Evolutionary conservation across 352 stramenopile species (phyloP).

Genomic region (Globisporangium carolinianum): DNA sequence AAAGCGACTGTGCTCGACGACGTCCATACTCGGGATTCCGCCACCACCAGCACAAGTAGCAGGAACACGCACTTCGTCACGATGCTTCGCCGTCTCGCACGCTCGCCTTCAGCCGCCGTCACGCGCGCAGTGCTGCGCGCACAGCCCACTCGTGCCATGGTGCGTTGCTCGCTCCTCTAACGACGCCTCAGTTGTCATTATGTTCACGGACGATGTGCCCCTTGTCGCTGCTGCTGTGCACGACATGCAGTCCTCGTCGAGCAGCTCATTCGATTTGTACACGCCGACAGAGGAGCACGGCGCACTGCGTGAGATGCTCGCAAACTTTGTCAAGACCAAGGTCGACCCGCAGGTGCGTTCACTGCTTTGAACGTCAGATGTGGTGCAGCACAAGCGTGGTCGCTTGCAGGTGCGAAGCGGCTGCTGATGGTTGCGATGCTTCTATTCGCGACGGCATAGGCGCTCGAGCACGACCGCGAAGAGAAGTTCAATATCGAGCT

Average conservation of each 20-base stretch:
- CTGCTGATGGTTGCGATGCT: neutral
- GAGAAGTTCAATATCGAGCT: conserved; percentile 97
- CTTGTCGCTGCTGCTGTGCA: neutral
- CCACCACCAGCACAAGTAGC: neutral
- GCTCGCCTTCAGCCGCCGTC: conserved; percentile 14
- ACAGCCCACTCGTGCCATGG: conserved; percentile 5
- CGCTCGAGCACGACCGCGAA: conserved; percentile 91
- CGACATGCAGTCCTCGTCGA: conserved; percentile 4
- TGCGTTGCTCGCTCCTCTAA: neutral
- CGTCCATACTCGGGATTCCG: neutral
- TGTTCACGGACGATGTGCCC: neutral
- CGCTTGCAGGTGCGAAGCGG: neutral
- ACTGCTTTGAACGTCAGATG: no score
- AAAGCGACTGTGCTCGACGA: neutral
- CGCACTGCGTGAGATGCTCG: conserved; percentile 91
- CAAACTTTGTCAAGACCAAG: conserved; percentile 91
- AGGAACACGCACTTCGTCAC: neutral
- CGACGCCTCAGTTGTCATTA: neutral
- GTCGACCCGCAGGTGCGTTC: conserved; percentile 92
- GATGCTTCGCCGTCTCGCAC: conserved; percentile 20
- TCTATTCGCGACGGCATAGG: conserved; percentile 18
- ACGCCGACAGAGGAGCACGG: conserved; percentile 86
- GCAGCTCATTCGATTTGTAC: conserved; percentile 62
- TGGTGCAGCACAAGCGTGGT: no score
- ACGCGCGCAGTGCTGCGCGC: conserved; percentile 4